Conservation (phyloP, 441 rosid species). For the Hura crepitans region DNA sequence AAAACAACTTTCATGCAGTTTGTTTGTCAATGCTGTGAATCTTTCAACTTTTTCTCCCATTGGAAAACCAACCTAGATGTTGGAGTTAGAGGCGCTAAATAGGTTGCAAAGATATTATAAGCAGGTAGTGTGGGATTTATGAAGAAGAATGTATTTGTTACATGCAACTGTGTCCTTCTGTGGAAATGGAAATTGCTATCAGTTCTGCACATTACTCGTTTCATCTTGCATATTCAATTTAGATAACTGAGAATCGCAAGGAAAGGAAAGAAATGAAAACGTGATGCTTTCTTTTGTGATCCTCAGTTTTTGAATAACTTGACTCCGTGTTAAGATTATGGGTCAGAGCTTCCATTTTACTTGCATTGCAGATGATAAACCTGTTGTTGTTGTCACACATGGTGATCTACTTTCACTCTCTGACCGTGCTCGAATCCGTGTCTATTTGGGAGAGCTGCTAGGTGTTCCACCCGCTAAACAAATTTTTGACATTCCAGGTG, state of each 20-base stretch:
- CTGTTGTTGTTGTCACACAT: slow-evolving; percentile 72
- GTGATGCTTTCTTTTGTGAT: not conserved
- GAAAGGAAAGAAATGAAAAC: no score
- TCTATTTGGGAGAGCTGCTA: slow-evolving; percentile 61
- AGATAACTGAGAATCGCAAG: not conserved
- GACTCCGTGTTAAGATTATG: not conserved
- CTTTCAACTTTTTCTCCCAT: not conserved
- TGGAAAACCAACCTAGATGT: no score
- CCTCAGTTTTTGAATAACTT: not conserved
- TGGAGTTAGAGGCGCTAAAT: no score
- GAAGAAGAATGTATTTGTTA: no score
- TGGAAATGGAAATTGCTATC: not conserved
- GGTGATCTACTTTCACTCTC: slow-evolving; percentile 65
- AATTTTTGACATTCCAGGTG: slow-evolving; percentile 82
- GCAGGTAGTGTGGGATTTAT: no score
- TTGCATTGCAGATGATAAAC: slow-evolving; percentile 60
- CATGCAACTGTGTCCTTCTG: not conserved
- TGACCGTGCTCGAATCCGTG: slow-evolving; percentile 51
- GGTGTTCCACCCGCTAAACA: slow-evolving; percentile 68
- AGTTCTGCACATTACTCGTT: not conserved
- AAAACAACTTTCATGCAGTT: not conserved
- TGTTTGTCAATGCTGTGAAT: not conserved
- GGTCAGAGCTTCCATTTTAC: slow-evolving; percentile 2
- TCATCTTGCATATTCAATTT: not conserved
- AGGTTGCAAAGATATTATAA: no score